Evolutionary conservation across 2,329 filamentous ascomycete genomes (phyloP), one percentile per base, ranked within the genome.

Genomic region (Exophiala bonariae): DNA sequence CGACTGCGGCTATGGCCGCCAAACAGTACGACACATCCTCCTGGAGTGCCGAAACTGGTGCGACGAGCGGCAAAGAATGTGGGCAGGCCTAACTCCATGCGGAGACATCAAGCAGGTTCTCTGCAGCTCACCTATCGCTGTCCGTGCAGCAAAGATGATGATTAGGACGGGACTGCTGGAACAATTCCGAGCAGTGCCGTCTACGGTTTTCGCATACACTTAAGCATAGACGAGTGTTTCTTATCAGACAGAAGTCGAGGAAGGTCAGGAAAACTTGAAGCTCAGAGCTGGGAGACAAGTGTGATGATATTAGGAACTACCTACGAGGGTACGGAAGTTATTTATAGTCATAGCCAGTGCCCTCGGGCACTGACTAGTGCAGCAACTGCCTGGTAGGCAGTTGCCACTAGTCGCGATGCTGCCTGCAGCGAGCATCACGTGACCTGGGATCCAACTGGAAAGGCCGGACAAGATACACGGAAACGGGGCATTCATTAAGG

Each of bases 71-170:
- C 45, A 57, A 18, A 14, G 41, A 47, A 57, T 57, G 54, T 57
- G 50, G 53, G 58, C 52, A 60, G 57, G 60, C 57, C 59, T 52
- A 53, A 34, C 44, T 20, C 57, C 49, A 50, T 60, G 44, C 41
- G 34, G 49, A 35, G 48, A 63, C 49, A 59, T 66, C 50, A 66
- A 66, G 46, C 56, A 48, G 39, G 57, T 66, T 59, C 65, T 67
- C 61, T 61, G 54, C 53, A 62, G 55, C 57, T 57, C 56, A 49
- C n/a, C n/a, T n/a, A n/a, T n/a, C n/a, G n/a, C n/a, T n/a, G n/a
- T n/a, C n/a, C n/a, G n/a, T n/a, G n/a, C n/a, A n/a, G n/a, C n/a
- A n/a, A n/a, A n/a, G n/a, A n/a, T n/a, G n/a, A n/a, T n/a, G n/a
- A n/a, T n/a, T n/a, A n/a, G n/a, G n/a, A n/a, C n/a, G n/a, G n/a